Base-by-base conservation (phyloP, 208 protist species). In the Trypanosomatidae sp. region DNA sequence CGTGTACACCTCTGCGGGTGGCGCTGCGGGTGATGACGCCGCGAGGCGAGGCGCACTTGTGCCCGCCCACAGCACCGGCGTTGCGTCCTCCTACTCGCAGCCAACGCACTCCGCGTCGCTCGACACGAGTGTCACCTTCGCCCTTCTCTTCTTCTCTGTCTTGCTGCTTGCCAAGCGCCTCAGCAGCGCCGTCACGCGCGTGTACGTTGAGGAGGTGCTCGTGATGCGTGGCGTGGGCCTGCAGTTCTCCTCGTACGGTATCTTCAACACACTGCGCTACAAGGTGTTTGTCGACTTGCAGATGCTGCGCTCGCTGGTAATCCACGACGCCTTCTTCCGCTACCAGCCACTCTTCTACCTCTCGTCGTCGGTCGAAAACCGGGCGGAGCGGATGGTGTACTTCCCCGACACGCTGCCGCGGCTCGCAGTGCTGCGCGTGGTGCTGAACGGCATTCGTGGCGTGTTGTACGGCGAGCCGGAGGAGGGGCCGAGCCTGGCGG, bases 241-340 rank as follows among this genome's bases (percentile, higher is more conserved):
- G 52, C 92, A 97, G 70, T 60, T 95, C 25, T 86, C 82, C 39
- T 81, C 62, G 41, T 94, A 94, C 79, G 86, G 86, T 50, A 69
- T 90, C 46, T 92, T 93, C 66, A 87, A 88, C 60, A 71, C 73
- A 36, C 69, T 90, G 66, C 66, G 71, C 46, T 74, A 74, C 10
- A 73, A 76, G 15, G 69, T 73, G 0, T 95, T 97, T 66, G 52
- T 97, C 8, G 90, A 95, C 39, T 39, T 87, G 22, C 80, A 82
- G 44, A 80, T 94, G 65, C 80, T 97, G 52, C 87, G 88, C 36
- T 84, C 79, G 1, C 68, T 97, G 10, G 81, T 95, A 46, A 91
- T 97, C 53, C 90, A 97, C 74, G 92, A 97, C 62, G 79, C 89
- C 3, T 97, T 91, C 69, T 92, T 87, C 52, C 84, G 92, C 28